Percentiles rank a stretch among this genome's conserved stretches.
These are phyloP conservation scores for Cercophora sp. DNA, from an alignment of 495 filamentous ascomycete species.

Conservation along the genomic window DNA sequence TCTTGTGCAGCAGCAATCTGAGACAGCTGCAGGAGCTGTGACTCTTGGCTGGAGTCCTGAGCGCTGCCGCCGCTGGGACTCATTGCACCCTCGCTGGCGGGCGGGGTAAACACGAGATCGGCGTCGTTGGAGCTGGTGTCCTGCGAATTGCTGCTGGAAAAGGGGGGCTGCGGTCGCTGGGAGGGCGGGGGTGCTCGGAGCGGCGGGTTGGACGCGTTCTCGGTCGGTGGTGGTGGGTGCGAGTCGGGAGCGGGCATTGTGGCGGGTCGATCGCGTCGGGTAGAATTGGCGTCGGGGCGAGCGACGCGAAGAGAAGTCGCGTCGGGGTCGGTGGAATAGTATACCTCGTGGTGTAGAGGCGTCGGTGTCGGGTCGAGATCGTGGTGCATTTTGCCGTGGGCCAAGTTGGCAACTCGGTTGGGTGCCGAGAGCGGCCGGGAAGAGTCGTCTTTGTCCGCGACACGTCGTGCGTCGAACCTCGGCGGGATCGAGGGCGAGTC, in stretches of 20 bases:
- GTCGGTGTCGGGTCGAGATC: constrained; percentile 4
- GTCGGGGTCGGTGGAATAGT: constrained; percentile 11
- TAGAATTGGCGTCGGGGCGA: constrained; percentile 5
- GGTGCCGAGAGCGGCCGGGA: constrained; percentile 16
- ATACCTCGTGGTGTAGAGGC: constrained; percentile 4
- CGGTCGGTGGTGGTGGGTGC: constrained; percentile 6
- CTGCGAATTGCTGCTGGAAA: constrained; percentile 42
- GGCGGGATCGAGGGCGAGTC: constrained; percentile 21
- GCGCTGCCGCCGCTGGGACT: constrained; percentile 33
- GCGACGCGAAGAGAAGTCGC: constrained; percentile 16
- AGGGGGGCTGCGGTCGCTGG: constrained; percentile 22
- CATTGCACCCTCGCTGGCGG: constrained; percentile 40
- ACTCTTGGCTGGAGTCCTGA: constrained; percentile 42
- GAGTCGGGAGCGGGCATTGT: constrained; percentile 2
- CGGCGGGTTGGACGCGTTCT: background rate
- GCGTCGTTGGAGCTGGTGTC: constrained; percentile 38
- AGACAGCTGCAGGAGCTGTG: constrained; percentile 50
- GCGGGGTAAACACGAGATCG: constrained; percentile 45
- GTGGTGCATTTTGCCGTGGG: constrained; percentile 12
- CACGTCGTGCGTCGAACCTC: constrained; percentile 26
- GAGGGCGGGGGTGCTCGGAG: constrained; percentile 4
- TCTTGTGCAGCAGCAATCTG: constrained; percentile 50
- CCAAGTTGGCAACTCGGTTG: constrained; percentile 5
- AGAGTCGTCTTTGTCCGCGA: constrained; percentile 24
- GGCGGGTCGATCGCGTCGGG: constrained; percentile 17